Base-by-base conservation (phyloP, 768 basidiomycete genomes). In the Cystofilobasidium bisporidii region DNA sequence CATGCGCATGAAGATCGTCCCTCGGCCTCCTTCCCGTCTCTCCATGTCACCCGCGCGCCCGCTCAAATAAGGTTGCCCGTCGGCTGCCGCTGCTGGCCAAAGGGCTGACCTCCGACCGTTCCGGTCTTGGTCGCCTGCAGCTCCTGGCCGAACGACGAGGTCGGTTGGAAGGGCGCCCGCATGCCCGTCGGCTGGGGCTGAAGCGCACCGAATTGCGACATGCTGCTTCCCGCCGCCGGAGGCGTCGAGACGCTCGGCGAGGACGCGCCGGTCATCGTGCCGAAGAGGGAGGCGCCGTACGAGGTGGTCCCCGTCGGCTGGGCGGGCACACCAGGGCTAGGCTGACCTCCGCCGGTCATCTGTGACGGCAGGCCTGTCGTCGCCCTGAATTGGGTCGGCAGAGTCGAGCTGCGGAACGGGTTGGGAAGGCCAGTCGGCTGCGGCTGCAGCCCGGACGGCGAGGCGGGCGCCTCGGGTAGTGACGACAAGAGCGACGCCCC, bases 401-500 rank as follows among this genome's bases (percentile, higher is more conserved):
- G 43, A 3, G 67, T 63, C 1, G 67, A 69, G 22, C 43, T 40
- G 1, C 67, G 40, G 61, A 69, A 69, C 10, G 67, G 67, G 57
- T 69, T 69, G 41, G 55, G 55, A 22, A 26, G 20, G 26, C 67
- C 67, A 12, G 56, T 63, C 1, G 61, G 1, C 40, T 64, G 67
- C 5, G 61, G 15, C 14, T 43, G 22, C 43, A 63, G 67, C 43
- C 41, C 58, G 43, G 62, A 57, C 30, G 43, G 47, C 40, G 65
- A 38, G 2, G 65, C 20, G 15, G 87, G 83, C 64, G 90, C 84
- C 8, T 89, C 80, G 2, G 91, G 91, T 30, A 91, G 77, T 3
- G 84, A 82, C 61, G 87, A 87, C 68, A 91, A 72, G 47, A 91
- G 75, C 20, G 84, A 83, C 40, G 87, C 85, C 36, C 89, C 89